A percentile compares a stretch with the other conserved stretches of the same genome.
Evolutionary conservation across 345 rosid genomes (phyloP).

Genomic region (Euphorbia lathyris): DNA sequence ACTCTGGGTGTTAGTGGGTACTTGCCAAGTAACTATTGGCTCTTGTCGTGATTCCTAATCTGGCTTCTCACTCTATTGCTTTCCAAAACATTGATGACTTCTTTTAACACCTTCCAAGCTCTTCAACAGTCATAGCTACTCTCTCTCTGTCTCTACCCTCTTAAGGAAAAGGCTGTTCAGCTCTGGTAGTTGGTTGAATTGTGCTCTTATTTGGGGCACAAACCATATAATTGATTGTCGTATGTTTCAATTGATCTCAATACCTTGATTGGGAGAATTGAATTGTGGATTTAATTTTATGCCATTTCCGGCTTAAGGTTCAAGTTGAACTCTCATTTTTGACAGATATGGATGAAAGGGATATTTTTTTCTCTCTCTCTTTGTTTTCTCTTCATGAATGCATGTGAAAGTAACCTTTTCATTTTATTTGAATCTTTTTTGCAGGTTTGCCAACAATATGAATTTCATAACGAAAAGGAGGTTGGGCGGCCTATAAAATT

Average conservation of each 20-base stretch:
- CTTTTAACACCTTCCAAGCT: neutral
- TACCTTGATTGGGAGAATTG: neutral
- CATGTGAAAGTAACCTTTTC: neutral
- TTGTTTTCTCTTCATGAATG: neutral
- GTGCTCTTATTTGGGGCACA: neutral
- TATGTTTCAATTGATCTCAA: neutral
- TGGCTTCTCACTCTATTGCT: neutral
- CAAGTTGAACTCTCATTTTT: neutral
- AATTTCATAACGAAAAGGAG: conserved; percentile 85
- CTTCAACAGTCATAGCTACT: neutral
- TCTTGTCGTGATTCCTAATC: neutral
- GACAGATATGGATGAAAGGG: neutral
- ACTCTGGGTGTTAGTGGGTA: neutral
- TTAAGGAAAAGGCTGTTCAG: neutral
- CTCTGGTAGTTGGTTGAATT: neutral
- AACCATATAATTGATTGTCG: neutral
- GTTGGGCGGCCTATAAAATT: conserved; percentile 83
- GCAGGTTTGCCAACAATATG: conserved; percentile 97
- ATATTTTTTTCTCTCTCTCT: neutral
- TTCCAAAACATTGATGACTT: neutral
- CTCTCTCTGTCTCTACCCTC: neutral
- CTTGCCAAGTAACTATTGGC: neutral
- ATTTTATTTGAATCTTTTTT: neutral
- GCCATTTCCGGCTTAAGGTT: neutral
- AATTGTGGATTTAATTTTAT: neutral